Evolutionary conservation across 495 filamentous ascomycete species (phyloP), one percentile per base, ranked within the genome.

Genomic region (Neurospora sp.): DNA sequence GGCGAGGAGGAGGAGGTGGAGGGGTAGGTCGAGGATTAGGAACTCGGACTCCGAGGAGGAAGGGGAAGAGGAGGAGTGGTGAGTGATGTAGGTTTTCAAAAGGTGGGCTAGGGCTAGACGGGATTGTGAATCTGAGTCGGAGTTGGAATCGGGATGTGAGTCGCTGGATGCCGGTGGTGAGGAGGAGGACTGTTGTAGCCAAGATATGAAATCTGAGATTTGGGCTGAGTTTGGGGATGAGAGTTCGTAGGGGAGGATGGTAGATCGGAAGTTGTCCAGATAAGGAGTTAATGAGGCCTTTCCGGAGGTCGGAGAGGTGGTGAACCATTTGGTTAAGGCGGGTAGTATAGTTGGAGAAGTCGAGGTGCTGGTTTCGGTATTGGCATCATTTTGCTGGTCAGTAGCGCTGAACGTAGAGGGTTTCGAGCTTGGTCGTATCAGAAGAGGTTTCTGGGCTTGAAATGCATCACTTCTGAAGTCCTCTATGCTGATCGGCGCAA

Each of bases 21-120:
- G 69, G 2, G 85, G 83, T 1, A 81, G 83, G 2, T 81, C 70
- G 45, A 86, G 82, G 13, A 75, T 79, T 5, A 81, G 73, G 66
- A 85, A 83, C 2, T 66, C 73, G 11, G 73, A 31, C 15, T 43
- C 17, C 0, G 42, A 10, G 19, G n/a, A 48, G 4, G 45, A 15
- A 2, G 19, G 1, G 21, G 45, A 24, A 21, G 45, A 31, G 48
- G 54, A 19, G 54, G 24, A 4, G 54, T 17, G 54, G 28, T 31
- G 31, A 1, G 54, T 4, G 28, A 36, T 66, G 15, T 66, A 66
- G 54, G 28, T 19, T 19, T 66, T 66, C 4, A 66, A 15, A 6
- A 66, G 54, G 28, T 66, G 28, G 54, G 54, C 24, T 31, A 66
- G 54, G 54, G 15, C 28, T 3, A 66, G 54, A 19, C 54, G 54